Evolutionary conservation across 106 monocot species (phyloP), one percentile per base, ranked within the genome.

Genomic region (Platanthera guangdongensis): DNA sequence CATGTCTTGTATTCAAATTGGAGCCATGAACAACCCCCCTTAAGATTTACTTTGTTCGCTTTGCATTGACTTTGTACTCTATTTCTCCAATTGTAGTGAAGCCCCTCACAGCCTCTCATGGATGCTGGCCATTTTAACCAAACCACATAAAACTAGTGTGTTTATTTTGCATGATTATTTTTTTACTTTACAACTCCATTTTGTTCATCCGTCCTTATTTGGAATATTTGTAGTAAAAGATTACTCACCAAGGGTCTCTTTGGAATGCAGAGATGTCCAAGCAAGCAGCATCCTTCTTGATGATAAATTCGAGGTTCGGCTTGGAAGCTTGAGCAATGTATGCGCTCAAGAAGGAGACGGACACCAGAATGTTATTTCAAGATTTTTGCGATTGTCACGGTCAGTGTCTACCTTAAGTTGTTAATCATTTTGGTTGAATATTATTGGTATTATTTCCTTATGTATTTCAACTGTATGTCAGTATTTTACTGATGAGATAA

Each of bases 211-310:
- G 39, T 39, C 39, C 39, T 59, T 59, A 59, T 59, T 59, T 59
- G 59, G 59, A 5, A 59, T n/a, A 59, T 59, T 59, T 57, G n/a
- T 59, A n/a, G 21, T 19, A 59, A 59, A 18, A 19, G 6, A 1
- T 60, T 60, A 8, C 21, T 60, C 18, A 57, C n/a, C 5, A n/a
- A 57, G 9, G 10, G 25, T 3, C 32, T 65, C 9, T 9, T 30
- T 65, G 65, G 65, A 32, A 32, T 84, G 74, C 76, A 90, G 90
- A 78, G 90, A 90, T 78, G 49, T 90, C 30, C 87, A 87, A 77
- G 87, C 90, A 14, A 90, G 81, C 70, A 90, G 90, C 74, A 83
- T 90, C 50, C 87, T 90, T 83, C 90, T 90, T 52, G 90, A 90
- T 77, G 87, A 90, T 76, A 90, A 87, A 79, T 90, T 84, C 79